These are phyloP conservation scores for Prunus padus DNA, from an alignment of 306 rosid genomes.

Conservation along the genomic window DNA sequence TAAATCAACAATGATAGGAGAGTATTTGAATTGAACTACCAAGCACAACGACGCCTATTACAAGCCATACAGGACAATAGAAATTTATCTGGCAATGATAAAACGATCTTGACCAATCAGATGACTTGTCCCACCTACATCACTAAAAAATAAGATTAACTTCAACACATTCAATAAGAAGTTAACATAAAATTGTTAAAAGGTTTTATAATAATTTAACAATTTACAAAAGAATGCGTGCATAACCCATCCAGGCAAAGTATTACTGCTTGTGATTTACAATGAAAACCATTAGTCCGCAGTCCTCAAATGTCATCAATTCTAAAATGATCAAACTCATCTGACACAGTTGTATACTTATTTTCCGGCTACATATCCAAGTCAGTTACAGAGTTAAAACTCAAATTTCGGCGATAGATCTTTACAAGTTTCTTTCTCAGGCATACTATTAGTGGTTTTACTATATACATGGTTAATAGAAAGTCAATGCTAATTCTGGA, in stretches of 20 bases:
- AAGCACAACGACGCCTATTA: neutral
- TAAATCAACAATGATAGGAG: conserved; percentile 16
- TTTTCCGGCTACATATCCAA: neutral
- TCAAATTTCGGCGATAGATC: neutral
- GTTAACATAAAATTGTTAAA: neutral
- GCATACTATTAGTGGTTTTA: neutral
- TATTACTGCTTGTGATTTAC: too few species aligned
- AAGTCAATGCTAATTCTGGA: neutral
- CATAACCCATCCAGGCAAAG: neutral
- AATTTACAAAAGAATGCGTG: neutral
- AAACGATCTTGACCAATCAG: conserved; percentile 3
- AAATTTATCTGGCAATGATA: neutral
- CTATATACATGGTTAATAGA: neutral
- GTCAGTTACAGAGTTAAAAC: neutral
- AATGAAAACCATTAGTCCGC: neutral
- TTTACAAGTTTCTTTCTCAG: neutral
- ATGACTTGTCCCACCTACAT: neutral
- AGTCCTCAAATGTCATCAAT: neutral
- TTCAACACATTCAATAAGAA: neutral
- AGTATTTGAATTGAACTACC: neutral
- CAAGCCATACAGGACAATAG: neutral
- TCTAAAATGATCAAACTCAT: neutral
- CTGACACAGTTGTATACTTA: neutral
- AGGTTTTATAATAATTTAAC: neutral
- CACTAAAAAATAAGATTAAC: neutral